Percentiles rank a stretch among this genome's conserved stretches.
These are phyloP conservation scores for Alternaria viburni DNA, from an alignment of 2,329 filamentous ascomycete genomes.

Conservation along the genomic window DNA sequence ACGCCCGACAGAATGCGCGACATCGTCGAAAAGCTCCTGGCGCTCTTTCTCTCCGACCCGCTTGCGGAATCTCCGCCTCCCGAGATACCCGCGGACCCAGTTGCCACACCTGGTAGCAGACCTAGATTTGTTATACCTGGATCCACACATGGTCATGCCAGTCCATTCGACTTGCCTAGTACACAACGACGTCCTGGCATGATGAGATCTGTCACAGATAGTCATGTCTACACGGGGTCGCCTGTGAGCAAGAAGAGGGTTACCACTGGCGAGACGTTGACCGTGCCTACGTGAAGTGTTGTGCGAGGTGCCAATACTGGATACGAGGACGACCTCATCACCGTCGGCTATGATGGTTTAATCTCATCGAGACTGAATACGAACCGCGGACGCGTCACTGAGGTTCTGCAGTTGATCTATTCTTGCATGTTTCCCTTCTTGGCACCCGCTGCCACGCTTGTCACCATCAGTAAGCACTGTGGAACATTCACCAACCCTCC, in stretches of 20 bases:
- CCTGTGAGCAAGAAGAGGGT: slow-evolving; percentile 30
- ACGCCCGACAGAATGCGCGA: slow-evolving; percentile 55
- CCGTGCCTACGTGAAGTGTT: background rate
- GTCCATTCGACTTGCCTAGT: slow-evolving; percentile 45
- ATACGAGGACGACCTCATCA: background rate
- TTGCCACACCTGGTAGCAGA: slow-evolving; percentile 39
- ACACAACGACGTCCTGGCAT: slow-evolving; percentile 21
- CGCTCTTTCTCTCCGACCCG: slow-evolving; percentile 56
- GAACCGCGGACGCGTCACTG: background rate
- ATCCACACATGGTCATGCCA: slow-evolving; percentile 31
- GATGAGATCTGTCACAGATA: slow-evolving; percentile 22
- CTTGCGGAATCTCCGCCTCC: slow-evolving; percentile 32
- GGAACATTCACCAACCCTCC: slow-evolving; percentile 6
- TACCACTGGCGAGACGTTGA: background rate
- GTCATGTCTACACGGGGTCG: slow-evolving; percentile 29
- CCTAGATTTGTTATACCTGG: slow-evolving; percentile 22
- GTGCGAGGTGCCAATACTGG: background rate
- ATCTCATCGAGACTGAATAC: background rate
- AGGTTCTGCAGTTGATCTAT: background rate
- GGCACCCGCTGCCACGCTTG: background rate
- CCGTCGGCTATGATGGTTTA: background rate
- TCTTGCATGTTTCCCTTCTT: background rate
- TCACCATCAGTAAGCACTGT: slow-evolving; percentile 5
- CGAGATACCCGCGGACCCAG: slow-evolving; percentile 16
- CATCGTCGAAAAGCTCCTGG: slow-evolving; percentile 55